phyloP scores from a whole-genome alignment of 1,139 yeast species.

The Geotrichum aggregatum region DNA sequence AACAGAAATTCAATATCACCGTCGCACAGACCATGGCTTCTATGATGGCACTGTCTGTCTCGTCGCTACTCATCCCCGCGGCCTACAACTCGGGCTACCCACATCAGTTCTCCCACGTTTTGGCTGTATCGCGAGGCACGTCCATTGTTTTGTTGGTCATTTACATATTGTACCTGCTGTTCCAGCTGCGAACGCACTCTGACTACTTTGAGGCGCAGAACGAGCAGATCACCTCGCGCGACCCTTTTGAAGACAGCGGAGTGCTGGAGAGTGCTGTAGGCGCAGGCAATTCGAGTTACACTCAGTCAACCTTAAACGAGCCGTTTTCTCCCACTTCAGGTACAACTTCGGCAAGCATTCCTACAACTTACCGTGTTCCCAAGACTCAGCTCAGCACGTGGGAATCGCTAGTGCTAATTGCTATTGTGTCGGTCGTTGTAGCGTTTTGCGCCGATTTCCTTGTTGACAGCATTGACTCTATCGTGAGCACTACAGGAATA shows the following conservation, averaged over 20 bases:
- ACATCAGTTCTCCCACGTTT: slow-evolving; percentile 44
- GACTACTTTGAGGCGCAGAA: slow-evolving; percentile 49
- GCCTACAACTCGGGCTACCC: slow-evolving; percentile 88
- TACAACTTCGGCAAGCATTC: slow-evolving; percentile 14
- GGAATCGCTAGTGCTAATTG: slow-evolving; percentile 40
- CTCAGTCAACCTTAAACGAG: neutral
- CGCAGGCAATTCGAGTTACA: neutral
- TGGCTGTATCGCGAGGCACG: slow-evolving; percentile 81
- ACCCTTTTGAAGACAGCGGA: slow-evolving; percentile 19
- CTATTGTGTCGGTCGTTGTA: slow-evolving; percentile 70
- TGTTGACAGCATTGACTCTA: slow-evolving; percentile 86
- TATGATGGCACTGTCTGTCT: slow-evolving; percentile 82
- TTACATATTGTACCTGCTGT: slow-evolving; percentile 71
- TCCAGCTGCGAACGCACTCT: slow-evolving; percentile 87
- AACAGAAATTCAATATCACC: slow-evolving; percentile 87
- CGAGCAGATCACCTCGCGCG: slow-evolving; percentile 23
- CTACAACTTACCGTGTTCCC: slow-evolving; percentile 34
- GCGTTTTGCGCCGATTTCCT: slow-evolving; percentile 89
- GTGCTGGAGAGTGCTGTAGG: slow-evolving; percentile 19
- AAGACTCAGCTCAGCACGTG: slow-evolving; percentile 29
- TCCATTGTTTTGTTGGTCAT: slow-evolving; percentile 72
- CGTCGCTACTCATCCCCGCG: slow-evolving; percentile 87
- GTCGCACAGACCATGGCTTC: slow-evolving; percentile 98
- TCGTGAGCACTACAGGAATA: slow-evolving; percentile 77
- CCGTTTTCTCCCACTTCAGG: too few relatives aligned